Base-by-base conservation (phyloP, 768 basidiomycete genomes). In the Chiua virens region DNA sequence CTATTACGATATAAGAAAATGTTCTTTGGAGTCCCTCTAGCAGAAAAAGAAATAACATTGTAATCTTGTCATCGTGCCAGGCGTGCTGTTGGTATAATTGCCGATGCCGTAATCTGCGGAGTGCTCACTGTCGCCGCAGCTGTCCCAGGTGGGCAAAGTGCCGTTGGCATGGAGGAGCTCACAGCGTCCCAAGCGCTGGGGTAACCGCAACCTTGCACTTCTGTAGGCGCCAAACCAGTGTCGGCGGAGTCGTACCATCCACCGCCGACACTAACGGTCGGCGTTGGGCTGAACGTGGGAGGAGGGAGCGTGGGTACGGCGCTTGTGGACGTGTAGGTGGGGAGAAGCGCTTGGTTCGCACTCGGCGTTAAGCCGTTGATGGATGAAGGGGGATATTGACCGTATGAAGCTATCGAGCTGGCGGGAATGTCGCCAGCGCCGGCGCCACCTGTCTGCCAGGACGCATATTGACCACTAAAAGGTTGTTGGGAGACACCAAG, bases 381-480 rank as follows among this genome's bases (percentile, higher is more conserved):
- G 4, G 75, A 71, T 4, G 77, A 57, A 30, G 81, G 81, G 2
- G 84, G 83, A 75, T 81, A 87, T 1, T 71, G 74, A 54, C 63
- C 59, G 61, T 79, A 81, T 17, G 65, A 61, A 3, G 73, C 62
- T 14, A 71, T 64, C 54, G 57, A 78, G 55, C 65, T 71, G 48
- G 73, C 73, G 36, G 62, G 73, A 61, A 77, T 78, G 51, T 69
- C 79, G 47, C 71, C 76, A 47, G 70, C 85, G 57, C 73, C 85
- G 61, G 64, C 73, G 61, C 71, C 83, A 59, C 89, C 89, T 8
- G 88, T 90, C 60, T 87, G 86, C 71, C 85, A 86, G 8, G 83
- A 61, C 30, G 76, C 73, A 61, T 82, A 82, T 27, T 68, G 73
- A 25, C 82, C 81, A 62, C 77, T 63, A 56, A 86, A 87, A 7